Evolutionary conservation across 2,329 filamentous ascomycete species (phyloP), one percentile per base, ranked within the genome.

Genomic region (Orbilia ellipsospora): DNA sequence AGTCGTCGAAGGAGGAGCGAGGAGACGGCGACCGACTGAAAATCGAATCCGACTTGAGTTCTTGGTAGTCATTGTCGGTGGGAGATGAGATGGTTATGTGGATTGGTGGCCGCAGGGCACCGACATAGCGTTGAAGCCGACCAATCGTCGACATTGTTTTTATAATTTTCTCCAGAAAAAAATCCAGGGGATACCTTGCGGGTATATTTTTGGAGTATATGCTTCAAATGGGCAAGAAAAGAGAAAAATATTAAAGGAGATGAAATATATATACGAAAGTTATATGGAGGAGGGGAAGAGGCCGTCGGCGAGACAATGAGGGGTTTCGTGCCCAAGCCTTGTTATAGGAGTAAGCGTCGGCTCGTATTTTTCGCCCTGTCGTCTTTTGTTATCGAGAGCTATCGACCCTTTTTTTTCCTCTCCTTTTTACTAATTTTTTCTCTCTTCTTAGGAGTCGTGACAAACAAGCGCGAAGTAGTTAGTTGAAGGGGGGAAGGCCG

Each of bases 131-230:
- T 28, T 66, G 56, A 42, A 74, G 40, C 51, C 63, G 70, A 68
- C 70, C 70, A 74, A 63, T 74, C 42, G 70, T 63, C 63, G 57
- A 67, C 69, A 73, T 73, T 44, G 42, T 66, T 59, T 45, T 67
- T 66, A 31, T 23, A 48, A 10, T 40, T 63, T 28, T 48, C 44
- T 48, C 44, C 57, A 16, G 44, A 50, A 50, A 52, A 10, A 26
- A 28, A 18, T 23, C 20, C 52, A 26, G 52, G 63, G 63, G 63
- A 36, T 36, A 59, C 15, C 52, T 48, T 59, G n/a, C n/a, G 63
- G 16, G 12, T 44, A 20, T 23, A 16, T 15, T 20, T 23, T 5
- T 23, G 10, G 5, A 4, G 10, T 36, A 2, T 36, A 36, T 36
- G 31, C 31, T 36, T 36, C 31, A 36, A 36, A 36, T 36, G 31